A percentile compares a stretch with the other conserved stretches of the same genome.
phyloP scores from a whole-genome alignment of 805 yeast species.

The Metschnikowia corniflorae region DNA sequence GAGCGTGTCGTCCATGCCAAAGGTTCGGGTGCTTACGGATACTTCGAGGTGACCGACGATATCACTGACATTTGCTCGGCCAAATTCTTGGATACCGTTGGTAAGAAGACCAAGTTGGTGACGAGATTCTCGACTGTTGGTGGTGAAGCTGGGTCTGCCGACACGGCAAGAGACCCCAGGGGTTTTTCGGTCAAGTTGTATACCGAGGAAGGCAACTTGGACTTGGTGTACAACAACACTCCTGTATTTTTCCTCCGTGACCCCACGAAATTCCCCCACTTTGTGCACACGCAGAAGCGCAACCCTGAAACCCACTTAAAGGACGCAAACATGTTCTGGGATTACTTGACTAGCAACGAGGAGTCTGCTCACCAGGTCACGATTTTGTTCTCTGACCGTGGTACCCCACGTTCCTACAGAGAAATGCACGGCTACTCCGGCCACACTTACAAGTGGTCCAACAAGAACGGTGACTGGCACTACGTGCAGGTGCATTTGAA shows the following conservation, averaged over 20 bases:
- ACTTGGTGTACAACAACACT: slow-evolving; percentile 82
- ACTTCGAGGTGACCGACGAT: slow-evolving; percentile 76
- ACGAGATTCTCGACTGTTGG: slow-evolving; percentile 86
- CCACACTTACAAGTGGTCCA: slow-evolving; percentile 79
- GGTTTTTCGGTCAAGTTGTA: slow-evolving; percentile 78
- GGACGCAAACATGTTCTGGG: slow-evolving; percentile 84
- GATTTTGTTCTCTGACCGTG: slow-evolving; percentile 74
- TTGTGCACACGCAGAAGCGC: slow-evolving; percentile 87
- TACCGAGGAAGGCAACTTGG: slow-evolving; percentile 82
- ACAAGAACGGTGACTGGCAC: slow-evolving; percentile 68
- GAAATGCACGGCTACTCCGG: slow-evolving; percentile 85
- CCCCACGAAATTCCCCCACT: slow-evolving; percentile 81
- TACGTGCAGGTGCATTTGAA: slow-evolving; percentile 77
- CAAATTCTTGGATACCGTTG: slow-evolving; percentile 27
- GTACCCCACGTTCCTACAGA: slow-evolving; percentile 73
- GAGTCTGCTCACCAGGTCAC: slow-evolving; percentile 75
- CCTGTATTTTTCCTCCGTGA: slow-evolving; percentile 84
- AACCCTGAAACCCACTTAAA: slow-evolving; percentile 75
- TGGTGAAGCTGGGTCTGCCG: slow-evolving; percentile 79
- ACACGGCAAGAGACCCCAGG: slow-evolving; percentile 84
- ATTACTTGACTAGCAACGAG: slow-evolving; percentile 67
- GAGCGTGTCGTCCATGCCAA: slow-evolving; percentile 93
- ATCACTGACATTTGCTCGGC: slow-evolving; percentile 26
- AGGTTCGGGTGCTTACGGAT: slow-evolving; percentile 89
- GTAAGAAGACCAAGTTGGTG: slow-evolving; percentile 38